Conservation (phyloP, 176 grass and related monocot genomes). For the Ananas comosus region DNA sequence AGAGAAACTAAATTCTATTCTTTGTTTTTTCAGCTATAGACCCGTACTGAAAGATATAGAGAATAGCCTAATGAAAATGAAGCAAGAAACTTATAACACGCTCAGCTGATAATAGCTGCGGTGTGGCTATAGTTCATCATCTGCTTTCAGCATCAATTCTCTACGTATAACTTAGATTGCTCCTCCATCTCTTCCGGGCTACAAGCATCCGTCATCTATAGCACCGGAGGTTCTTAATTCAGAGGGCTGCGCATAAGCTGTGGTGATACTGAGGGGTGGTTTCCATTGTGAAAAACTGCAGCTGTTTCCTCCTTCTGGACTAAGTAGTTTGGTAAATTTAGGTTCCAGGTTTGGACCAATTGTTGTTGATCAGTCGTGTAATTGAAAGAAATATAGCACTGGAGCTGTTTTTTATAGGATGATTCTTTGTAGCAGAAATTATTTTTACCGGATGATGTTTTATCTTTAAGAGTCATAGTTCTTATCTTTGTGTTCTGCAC, state of each 20-base stretch:
- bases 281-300: too few species aligned
- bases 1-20: conserved; percentile 18
- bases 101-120: conserved; percentile 29
- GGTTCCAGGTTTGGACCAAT: neutral
- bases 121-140: neutral
- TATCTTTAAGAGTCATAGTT: too few species aligned
- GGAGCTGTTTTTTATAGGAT: neutral
- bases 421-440: neutral
- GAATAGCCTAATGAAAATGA: conserved; percentile 90
- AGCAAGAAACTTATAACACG: conserved; percentile 85
- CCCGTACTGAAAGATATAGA: conserved; percentile 73
- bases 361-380: neutral
- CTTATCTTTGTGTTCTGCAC: too few species aligned
- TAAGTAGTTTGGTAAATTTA: neutral
- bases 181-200: too few species aligned
- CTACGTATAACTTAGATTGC: too few species aligned
- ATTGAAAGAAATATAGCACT: neutral
- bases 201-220: too few species aligned
- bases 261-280: too few species aligned
- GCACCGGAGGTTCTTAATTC: too few species aligned
- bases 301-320: neutral
- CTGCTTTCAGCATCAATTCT: neutral
- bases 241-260: too few species aligned
- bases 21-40: conserved; percentile 60
- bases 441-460: neutral